Conservation (phyloP, 2,329 filamentous ascomycete species). For the Gremmenia infestans region DNA sequence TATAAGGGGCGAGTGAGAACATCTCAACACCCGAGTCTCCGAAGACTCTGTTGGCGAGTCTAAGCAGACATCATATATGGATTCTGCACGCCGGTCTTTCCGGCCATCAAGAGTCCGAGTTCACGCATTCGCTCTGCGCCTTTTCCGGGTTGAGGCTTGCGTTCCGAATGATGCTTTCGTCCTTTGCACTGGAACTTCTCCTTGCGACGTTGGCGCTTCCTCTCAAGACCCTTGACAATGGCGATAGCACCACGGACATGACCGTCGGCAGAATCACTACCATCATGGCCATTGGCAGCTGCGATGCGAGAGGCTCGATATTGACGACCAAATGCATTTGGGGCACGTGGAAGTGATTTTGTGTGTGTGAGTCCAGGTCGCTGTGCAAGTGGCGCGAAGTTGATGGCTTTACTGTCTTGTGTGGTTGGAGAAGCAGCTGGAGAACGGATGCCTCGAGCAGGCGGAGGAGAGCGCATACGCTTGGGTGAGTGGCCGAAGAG, state of each 20-base stretch:
- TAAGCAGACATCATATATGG: slow-evolving; percentile 71
- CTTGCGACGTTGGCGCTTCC: slow-evolving; percentile 85
- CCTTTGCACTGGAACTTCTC: slow-evolving; percentile 89
- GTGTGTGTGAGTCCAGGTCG: slow-evolving; percentile 69
- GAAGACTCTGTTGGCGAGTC: slow-evolving; percentile 13
- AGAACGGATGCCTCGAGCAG: slow-evolving; percentile 47
- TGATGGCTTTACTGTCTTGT: slow-evolving; percentile 36
- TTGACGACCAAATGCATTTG: slow-evolving; percentile 60
- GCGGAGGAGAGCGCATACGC: slow-evolving; percentile 66
- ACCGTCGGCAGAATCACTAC: slow-evolving; percentile 40
- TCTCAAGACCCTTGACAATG: slow-evolving; percentile 93
- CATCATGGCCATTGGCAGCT: slow-evolving; percentile 36
- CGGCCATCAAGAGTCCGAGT: slow-evolving; percentile 82
- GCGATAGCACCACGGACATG: slow-evolving; percentile 92
- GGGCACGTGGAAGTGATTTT: slow-evolving; percentile 79
- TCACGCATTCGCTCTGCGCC: slow-evolving; percentile 92
- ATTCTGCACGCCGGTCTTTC: slow-evolving; percentile 61
- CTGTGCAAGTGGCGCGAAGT: slow-evolving; percentile 45
- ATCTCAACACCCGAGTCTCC: slow-evolving; percentile 18
- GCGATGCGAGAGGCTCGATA: slow-evolving; percentile 39
- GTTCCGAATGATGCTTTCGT: slow-evolving; percentile 56
- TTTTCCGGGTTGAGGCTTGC: slow-evolving; percentile 71
- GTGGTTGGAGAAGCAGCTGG: slow-evolving; percentile 41
- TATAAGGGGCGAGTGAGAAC: slow-evolving; percentile 11
- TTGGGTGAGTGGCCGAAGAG: slow-evolving; percentile 35